Evolutionary conservation across 129 eudicot genomes (phyloP), one percentile per base, ranked within the genome.

Genomic region (Flaveria sonorensis): DNA sequence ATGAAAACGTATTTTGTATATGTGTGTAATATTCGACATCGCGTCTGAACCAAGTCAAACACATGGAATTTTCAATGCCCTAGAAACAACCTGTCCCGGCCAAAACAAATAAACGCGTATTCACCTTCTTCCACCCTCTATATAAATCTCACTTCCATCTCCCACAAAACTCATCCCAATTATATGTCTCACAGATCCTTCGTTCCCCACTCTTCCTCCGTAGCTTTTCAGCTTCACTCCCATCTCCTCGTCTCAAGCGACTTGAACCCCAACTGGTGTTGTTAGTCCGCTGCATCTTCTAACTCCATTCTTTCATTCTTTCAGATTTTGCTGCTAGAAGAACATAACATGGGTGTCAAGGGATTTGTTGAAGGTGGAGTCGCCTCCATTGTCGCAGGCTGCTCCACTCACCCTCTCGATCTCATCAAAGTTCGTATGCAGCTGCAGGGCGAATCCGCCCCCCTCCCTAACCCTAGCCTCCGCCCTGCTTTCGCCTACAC

Each of bases 391-490:
- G 80, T 92, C 3, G 97, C 95, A 6, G 95, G 97, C 0, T 92
- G 95, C 51, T 81, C 90, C 0, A 91, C 95, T 19, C 97, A 91
- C 82, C 92, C 97, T 7, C 86, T 91, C 6, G 95, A 91, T 70
- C 85, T 92, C 4, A 85, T 92, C 74, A 89, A 92, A 70, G 95
- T 92, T 65, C 88, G 97, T 0, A 92, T 92, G 97, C 97, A 87
- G 53, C 81, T 92, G n/a, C 95, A 89, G 32, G 95, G 95, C 32
- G 95, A 89, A 70, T 74, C 81, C 30, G 85, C 86, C 55, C 75
- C 87, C 0, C 7, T 24, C 4, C 1, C 67, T 23, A 10, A 8
- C 61, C 61, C 61, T 56, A 56, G 10, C 5, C 69, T 63, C 69
- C 69, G 69, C 46, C 69, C 69, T 63, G 87, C 86, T 30, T 62